Evolutionary conservation across 129 eudicot genomes (phyloP), one percentile per base, ranked within the genome.

Genomic region (Sambucus nigra): DNA sequence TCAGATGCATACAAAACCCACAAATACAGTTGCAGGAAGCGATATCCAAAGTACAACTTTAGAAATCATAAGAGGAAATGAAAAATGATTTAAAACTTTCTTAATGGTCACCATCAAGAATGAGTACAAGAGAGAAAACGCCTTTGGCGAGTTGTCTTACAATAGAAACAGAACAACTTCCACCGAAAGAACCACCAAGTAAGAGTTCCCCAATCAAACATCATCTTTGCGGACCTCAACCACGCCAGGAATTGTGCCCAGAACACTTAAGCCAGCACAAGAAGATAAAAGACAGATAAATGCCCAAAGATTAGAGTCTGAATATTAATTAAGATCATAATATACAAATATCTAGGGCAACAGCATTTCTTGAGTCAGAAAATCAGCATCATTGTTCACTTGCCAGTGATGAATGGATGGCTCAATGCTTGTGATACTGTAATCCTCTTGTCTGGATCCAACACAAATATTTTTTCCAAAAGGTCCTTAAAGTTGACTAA

Each of bases 321-420:
- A 71, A 69, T 69, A 55, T 24, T 48, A 71, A 68, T 61, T 61
- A 55, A 72, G 75, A 66, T 70, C 63, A 79, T 72, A 82, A 76
- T 64, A 55, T 63, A 73, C 68, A 67, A 55, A 41, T 55, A 76
- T 65, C 68, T 56, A 69, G 68, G 33, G 68, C 89, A 64, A 82
- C 83, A 75, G 76, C 82, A 72, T 68, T 79, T 77, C 80, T 76
- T 77, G 60, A 49, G 80, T 71, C 83, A 83, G 81, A 74, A 80
- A 79, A 67, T 73, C 94, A 66, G 80, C 95, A 82, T 69, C 83
- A 55, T 57, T 65, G 47, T 78, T 81, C 88, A 86, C 95, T 91
- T 91, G 95, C 99, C 99, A 68, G 99, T 85, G 78, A 91, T 86
- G 94, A 91, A 91, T 54, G 99, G 95, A 66, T 91, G 99, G 58